Evolutionary conservation across 768 basidiomycete species (phyloP).

Genomic region (Xerocomellus amylosporus): DNA sequence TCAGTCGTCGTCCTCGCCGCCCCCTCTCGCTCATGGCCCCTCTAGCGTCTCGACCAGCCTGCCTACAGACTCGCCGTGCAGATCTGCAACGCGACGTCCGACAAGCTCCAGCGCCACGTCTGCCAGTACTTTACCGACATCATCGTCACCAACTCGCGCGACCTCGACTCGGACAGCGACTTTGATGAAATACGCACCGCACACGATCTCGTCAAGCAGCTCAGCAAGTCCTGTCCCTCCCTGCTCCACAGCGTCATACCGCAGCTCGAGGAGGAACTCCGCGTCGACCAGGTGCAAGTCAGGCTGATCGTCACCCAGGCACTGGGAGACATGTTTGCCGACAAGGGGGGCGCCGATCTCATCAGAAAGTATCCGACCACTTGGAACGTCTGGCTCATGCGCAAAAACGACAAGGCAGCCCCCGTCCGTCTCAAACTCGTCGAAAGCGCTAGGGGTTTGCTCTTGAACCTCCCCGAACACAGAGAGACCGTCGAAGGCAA

Average conservation of each 20-base stretch:
- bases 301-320: constrained; percentile 81
- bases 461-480: constrained; percentile 65
- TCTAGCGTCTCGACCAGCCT: constrained; percentile 65
- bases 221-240: constrained; percentile 76
- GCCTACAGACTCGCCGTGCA: constrained; percentile 81
- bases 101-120: constrained; percentile 85
- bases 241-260: constrained; percentile 90
- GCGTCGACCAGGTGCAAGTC: constrained; percentile 66
- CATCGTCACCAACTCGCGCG: constrained; percentile 56
- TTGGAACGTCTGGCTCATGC: constrained; percentile 80
- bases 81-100: constrained; percentile 79
- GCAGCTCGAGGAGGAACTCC: constrained; percentile 86
- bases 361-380: constrained; percentile 76
- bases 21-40: not conserved
- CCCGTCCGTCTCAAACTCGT: constrained; percentile 76
- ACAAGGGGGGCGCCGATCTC: constrained; percentile 69
- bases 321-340: constrained; percentile 88
- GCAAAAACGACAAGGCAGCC: constrained; percentile 73
- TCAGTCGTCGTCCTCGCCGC: constrained; percentile 34
- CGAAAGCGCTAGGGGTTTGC: constrained; percentile 60
- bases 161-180: constrained; percentile 56
- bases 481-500: constrained; percentile 70
- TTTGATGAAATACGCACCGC: constrained; percentile 68
- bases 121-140: constrained; percentile 93
- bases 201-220: constrained; percentile 81